Percentiles rank a stretch among this genome's conserved stretches.
phyloP scores from a whole-genome alignment of 495 filamentous ascomycete species.

The Endocarpon pusillum region DNA sequence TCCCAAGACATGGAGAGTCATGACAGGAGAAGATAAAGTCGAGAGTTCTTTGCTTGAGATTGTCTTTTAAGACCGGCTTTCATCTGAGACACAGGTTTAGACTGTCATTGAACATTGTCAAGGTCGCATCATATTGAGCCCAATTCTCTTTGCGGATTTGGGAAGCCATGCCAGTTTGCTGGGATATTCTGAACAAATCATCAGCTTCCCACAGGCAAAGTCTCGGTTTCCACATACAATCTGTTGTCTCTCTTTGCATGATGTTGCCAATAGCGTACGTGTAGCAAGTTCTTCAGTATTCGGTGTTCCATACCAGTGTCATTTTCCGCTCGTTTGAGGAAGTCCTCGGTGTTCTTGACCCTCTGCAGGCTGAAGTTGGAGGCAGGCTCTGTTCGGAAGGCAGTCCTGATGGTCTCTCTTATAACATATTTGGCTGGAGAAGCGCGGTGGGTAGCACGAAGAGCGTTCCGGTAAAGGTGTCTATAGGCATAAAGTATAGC shows the following conservation, averaged over 20 bases:
- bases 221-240: slow-evolving; percentile 16
- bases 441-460: slow-evolving; percentile 68
- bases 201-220: background rate
- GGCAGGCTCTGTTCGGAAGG: slow-evolving; percentile 44
- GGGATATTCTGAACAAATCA: slow-evolving; percentile 16
- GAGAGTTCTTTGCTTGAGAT: too few species aligned
- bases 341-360: slow-evolving; percentile 58
- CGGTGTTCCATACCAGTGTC: slow-evolving; percentile 58
- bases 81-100: slow-evolving; percentile 51
- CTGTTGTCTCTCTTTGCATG: slow-evolving; percentile 18
- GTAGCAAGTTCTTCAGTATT: slow-evolving; percentile 58
- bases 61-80: too few species aligned
- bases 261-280: slow-evolving; percentile 41
- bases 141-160: slow-evolving; percentile 22
- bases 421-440: slow-evolving; percentile 55
- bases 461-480: slow-evolving; percentile 49
- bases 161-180: slow-evolving; percentile 13
- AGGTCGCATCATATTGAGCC: slow-evolving; percentile 45
- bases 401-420: slow-evolving; percentile 42
- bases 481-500: slow-evolving; percentile 63
- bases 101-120: slow-evolving; percentile 56
- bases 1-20: too few species aligned
- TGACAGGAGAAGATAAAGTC: too few species aligned
- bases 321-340: slow-evolving; percentile 52
- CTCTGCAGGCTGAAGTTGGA: slow-evolving; percentile 38